Evolutionary conservation across 2,329 filamentous ascomycete species (phyloP), one percentile per base, ranked within the genome.

Genomic region (Penicillium polonicum): DNA sequence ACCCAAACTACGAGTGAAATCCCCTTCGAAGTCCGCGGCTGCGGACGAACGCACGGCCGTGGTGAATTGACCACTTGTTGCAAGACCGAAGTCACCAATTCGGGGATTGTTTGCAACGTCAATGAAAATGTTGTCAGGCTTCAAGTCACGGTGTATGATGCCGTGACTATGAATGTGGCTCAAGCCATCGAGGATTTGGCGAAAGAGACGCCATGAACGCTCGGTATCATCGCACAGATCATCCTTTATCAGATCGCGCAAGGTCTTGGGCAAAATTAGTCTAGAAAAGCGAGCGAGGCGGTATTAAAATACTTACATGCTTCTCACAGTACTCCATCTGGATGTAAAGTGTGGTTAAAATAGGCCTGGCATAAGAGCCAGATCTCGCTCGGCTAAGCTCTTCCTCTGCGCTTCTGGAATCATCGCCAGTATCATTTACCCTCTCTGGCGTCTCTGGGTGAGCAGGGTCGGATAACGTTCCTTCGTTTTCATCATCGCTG

Each of bases 291-390:
- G 23, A 29, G n/a, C 21, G 12, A 2, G 15, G n/a, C 4, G 53
- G 23, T n/a, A 23, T 39, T 25, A 21, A 9, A 41, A 52, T 23
- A 76, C 83, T 73, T 77, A 88, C 86, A 64, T 90, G 85, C 70
- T 93, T 94, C 72, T 97, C 93, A 70, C 94, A 99, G 65, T 97
- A 96, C 72, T 99, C 94, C 94, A 99, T 99, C 60, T 96, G 94
- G 55, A 99, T 97, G 72, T 97, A 99, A 42, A 99, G 82, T 7
- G 92, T 88, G 0, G 89, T 92, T 52, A 84, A 85, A 59, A 84
- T 83, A 4, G 84, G 80, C 55, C 83, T 79, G 21, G 78, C 77
- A 54, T 76, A 74, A 15, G 80, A 81, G 52, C 77, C 78, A 19
- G 80, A 81, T 51, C 76, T 74, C 45, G 75, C 72, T 12, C 78